Evolutionary conservation across 805 yeast species (phyloP).

Genomic region (Nakazawaea anatomiae): DNA sequence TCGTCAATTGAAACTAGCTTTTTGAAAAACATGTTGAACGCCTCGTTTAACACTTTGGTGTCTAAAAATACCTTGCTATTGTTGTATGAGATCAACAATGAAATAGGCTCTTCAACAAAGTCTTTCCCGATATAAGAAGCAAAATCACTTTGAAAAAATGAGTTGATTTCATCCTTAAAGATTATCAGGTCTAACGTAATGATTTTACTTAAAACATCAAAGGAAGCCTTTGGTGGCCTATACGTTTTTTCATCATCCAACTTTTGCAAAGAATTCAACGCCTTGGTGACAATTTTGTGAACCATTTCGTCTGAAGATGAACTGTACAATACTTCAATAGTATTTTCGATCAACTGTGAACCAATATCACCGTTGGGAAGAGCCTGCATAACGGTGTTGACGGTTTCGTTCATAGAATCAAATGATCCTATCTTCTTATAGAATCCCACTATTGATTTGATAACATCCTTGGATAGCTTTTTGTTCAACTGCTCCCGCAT

Average conservation of each 20-base stretch:
- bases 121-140: conserved; percentile 26
- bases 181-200: conserved; percentile 17
- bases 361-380: conserved; percentile 16
- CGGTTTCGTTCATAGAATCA: background rate
- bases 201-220: conserved; percentile 21
- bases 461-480: conserved; percentile 3
- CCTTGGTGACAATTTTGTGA: conserved; percentile 16
- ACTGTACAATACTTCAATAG: conserved; percentile 14
- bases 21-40: conserved; percentile 28
- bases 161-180: conserved; percentile 22
- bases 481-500: background rate
- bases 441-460: conserved; percentile 12
- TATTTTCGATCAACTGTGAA: conserved; percentile 21
- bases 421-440: conserved; percentile 14
- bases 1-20: conserved; percentile 22
- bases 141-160: conserved; percentile 25
- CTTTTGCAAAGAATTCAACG: conserved; percentile 22
- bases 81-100: conserved; percentile 26
- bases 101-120: conserved; percentile 25
- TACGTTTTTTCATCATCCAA: conserved; percentile 12
- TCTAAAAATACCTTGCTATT: conserved; percentile 17
- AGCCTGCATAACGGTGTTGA: conserved; percentile 6
- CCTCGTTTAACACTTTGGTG: conserved; percentile 17
- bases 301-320: conserved; percentile 15
- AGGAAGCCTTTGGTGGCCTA: conserved; percentile 18